A percentile compares a stretch with the other conserved stretches of the same genome.
These are phyloP conservation scores for Ogataea methanolica DNA, from an alignment of 805 yeast genomes.

Conservation along the genomic window DNA sequence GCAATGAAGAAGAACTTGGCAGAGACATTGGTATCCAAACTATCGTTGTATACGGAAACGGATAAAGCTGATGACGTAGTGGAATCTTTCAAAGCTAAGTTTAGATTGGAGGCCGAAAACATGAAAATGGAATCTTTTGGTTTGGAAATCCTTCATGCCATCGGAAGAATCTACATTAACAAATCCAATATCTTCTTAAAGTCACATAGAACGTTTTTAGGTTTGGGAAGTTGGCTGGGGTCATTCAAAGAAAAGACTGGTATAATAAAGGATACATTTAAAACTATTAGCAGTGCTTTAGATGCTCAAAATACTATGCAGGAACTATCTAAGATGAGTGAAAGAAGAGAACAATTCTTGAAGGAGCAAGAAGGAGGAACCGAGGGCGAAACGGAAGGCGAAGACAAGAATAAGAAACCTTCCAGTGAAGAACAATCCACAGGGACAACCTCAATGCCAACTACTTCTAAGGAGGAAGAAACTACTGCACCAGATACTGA, in stretches of 20 bases:
- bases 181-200: conserved; percentile 72
- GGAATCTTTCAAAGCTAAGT: conserved; percentile 45
- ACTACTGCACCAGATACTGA: conserved; percentile 4
- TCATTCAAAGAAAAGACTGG: conserved; percentile 81
- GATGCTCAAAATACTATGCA: conserved; percentile 82
- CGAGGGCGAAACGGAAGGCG: conserved; percentile 8
- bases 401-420: neutral
- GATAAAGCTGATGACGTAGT: conserved; percentile 58
- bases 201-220: conserved; percentile 71
- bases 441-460: neutral
- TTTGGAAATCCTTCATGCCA: conserved; percentile 73
- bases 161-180: conserved; percentile 72
- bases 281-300: conserved; percentile 74
- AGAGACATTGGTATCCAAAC: conserved; percentile 40
- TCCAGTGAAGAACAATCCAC: neutral
- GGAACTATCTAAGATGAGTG: conserved; percentile 70
- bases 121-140: conserved; percentile 96
- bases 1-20: conserved; percentile 48
- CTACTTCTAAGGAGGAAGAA: conserved; percentile 23
- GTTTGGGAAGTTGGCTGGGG: conserved; percentile 79
- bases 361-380: conserved; percentile 29
- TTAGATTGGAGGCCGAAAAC: conserved; percentile 64
- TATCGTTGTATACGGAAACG: conserved; percentile 51
- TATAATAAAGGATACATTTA: conserved; percentile 77
- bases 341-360: conserved; percentile 31